Percentiles rank a stretch among this genome's conserved stretches.
Evolutionary conservation across 1,284 basidiomycete species (phyloP).

Genomic region (Leccinum laetum): DNA sequence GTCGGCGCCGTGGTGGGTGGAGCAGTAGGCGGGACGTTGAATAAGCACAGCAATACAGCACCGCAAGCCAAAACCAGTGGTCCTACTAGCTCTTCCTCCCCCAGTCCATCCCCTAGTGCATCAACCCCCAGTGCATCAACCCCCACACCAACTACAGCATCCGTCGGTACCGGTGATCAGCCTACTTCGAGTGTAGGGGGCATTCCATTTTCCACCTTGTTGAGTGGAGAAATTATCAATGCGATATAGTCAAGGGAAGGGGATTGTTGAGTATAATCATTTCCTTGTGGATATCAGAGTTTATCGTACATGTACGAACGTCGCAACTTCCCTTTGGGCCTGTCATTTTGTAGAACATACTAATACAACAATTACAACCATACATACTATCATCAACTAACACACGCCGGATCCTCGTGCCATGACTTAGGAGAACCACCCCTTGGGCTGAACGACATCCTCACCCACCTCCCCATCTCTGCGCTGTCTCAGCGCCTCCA

Average conservation of each 20-base stretch:
- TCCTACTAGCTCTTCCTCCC: background rate
- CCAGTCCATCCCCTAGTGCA: too few relatives aligned
- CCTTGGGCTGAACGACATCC: slow-evolving; percentile 43
- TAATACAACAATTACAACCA: background rate
- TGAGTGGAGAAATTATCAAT: background rate
- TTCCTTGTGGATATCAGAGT: background rate
- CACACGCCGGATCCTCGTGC: background rate
- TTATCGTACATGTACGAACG: background rate
- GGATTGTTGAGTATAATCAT: background rate
- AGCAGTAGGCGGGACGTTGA: slow-evolving; percentile 53
- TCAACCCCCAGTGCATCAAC: accelerated
- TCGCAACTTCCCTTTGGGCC: background rate
- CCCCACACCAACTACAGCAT: too few relatives aligned
- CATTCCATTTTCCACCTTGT: background rate
- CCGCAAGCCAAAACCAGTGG: background rate
- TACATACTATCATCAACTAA: background rate
- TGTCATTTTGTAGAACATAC: background rate
- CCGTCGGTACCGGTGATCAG: background rate
- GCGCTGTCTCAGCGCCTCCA: slow-evolving; percentile 61
- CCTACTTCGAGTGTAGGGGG: background rate
- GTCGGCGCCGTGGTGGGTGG: slow-evolving; percentile 60
- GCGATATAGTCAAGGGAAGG: background rate
- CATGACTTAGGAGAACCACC: slow-evolving; percentile 45
- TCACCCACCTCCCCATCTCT: slow-evolving; percentile 59
- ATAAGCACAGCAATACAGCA: slow-evolving; percentile 20